phyloP scores from a whole-genome alignment of 257 asterid genomes.

The Leonotis leonurus region DNA sequence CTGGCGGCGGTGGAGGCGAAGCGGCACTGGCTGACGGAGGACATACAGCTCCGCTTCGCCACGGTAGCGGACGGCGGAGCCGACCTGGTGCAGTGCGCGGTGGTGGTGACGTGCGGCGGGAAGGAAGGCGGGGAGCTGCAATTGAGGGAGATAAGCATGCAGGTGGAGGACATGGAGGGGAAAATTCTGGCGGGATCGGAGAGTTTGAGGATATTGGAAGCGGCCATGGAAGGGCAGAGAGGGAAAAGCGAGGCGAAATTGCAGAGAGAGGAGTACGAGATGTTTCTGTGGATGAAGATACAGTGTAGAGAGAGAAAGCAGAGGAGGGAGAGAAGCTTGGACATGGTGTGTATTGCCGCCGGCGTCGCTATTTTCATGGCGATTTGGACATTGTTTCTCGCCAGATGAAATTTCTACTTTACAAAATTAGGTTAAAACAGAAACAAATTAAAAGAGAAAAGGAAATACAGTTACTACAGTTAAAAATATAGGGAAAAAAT shows the following conservation, averaged over 20 bases:
- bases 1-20: slow-evolving; percentile 42
- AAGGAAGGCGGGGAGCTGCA: slow-evolving; percentile 46
- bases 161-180: slow-evolving; percentile 58
- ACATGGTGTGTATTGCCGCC: too few species aligned
- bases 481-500: too few species aligned
- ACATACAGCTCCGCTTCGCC: slow-evolving; percentile 38
- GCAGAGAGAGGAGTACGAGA: slow-evolving; percentile 36
- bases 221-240: slow-evolving; percentile 47
- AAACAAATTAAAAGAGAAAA: too few species aligned
- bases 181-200: slow-evolving; percentile 41
- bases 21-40: slow-evolving; percentile 69
- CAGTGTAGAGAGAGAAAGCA: too few species aligned
- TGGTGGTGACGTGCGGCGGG: slow-evolving; percentile 47
- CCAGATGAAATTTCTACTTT: too few species aligned
- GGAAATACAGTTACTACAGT: too few species aligned
- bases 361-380: too few species aligned
- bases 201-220: slow-evolving; percentile 30
- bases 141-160: slow-evolving; percentile 58
- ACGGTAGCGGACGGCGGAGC: slow-evolving; percentile 35
- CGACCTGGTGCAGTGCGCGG: slow-evolving; percentile 34
- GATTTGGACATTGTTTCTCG: too few species aligned
- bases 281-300: too few species aligned
- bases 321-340: too few species aligned
- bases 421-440: too few species aligned
- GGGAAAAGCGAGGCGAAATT: slow-evolving; percentile 19